Evolutionary conservation across 202 grass and related monocot species (phyloP), one percentile per base, ranked within the genome.

Genomic region (Tripidium arundinaceum): DNA sequence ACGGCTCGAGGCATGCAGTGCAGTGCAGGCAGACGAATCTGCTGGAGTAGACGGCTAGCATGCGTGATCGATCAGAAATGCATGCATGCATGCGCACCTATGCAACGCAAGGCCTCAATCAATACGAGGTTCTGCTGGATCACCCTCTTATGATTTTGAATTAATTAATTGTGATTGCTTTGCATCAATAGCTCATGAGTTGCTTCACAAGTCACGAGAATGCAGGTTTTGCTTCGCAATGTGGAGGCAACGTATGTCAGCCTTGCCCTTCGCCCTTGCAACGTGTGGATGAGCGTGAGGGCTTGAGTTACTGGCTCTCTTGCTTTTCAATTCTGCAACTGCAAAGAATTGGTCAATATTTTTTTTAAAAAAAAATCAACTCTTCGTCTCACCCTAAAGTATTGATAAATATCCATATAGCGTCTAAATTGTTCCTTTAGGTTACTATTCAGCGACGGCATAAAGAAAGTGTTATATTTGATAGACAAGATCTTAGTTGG

Each of bases 21-120:
- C 22, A 26, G 9, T 18, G 6, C 38, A 28, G 61, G 62, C 37
- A 72, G 79, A 72, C 65, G 47, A 83, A 73, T 87, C 54, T 76
- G 59, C 18, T 43, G 33, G 1, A 54, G 52, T 39, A 18, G 47
- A 4, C 0, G 10, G 22, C n/a, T 72, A 37, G 40, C 60, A 61
- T 60, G 65, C 64, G 55, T 71, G 52, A 76, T 22, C 79, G 52
- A 76, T 22, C 79, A 78, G 65, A 83, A 59, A 58, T 39, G 85
- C 77, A 81, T 75, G 63, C 50, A 65, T 57, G 74, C 52, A 62
- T 14, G 12, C 6, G 1, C 47, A 54, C 49, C 49, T 54, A 57
- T 58, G 42, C 72, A 14, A 52, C 16, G 70, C 45, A 36, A 16
- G 37, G 12, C 29, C 78, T 45, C 37, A 58, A 74, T 75, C 65